Conservation (phyloP, 495 filamentous ascomycete genomes). For the Staphylotrichum tortipilum region DNA sequence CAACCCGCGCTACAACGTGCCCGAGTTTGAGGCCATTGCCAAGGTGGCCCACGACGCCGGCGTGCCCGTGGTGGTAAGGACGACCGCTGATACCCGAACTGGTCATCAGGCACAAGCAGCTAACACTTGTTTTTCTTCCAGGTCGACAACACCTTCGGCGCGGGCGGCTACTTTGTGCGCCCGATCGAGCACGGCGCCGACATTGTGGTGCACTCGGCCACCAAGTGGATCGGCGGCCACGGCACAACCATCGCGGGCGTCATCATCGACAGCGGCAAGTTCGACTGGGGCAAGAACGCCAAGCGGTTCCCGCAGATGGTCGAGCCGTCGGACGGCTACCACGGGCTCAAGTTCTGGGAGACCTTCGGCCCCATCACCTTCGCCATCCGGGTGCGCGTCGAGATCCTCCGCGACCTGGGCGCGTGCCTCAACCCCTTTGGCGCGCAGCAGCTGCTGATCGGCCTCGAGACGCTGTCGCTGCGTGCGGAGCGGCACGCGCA, state of each 20-base stretch:
- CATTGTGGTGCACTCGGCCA: slow-evolving; percentile 91
- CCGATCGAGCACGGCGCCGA: slow-evolving; percentile 92
- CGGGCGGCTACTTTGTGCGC: slow-evolving; percentile 81
- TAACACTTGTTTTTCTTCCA: slow-evolving; percentile 27
- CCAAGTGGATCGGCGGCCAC: slow-evolving; percentile 98
- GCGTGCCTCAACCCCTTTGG: slow-evolving; percentile 82
- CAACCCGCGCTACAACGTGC: slow-evolving; percentile 92
- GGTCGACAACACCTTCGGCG: slow-evolving; percentile 97
- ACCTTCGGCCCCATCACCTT: slow-evolving; percentile 83
- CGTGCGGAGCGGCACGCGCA: slow-evolving; percentile 79
- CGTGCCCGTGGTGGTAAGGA: slow-evolving; percentile 67
- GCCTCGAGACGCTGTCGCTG: slow-evolving; percentile 83
- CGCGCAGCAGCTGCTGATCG: slow-evolving; percentile 87
- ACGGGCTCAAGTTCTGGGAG: slow-evolving; percentile 96
- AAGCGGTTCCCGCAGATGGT: slow-evolving; percentile 89
- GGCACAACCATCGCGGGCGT: slow-evolving; percentile 92
- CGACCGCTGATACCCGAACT: background rate
- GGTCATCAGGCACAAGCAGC: background rate
- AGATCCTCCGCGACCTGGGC: slow-evolving; percentile 86
- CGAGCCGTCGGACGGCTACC: slow-evolving; percentile 87
- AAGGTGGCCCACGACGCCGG: slow-evolving; percentile 73
- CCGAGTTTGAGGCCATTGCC: slow-evolving; percentile 77
- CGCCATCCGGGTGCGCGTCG: slow-evolving; percentile 64
- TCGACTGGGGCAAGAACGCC: slow-evolving; percentile 88
- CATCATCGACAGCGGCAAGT: slow-evolving; percentile 86